These are phyloP conservation scores for Amanita subjunquillea DNA, from an alignment of 768 basidiomycete species.

Conservation along the genomic window DNA sequence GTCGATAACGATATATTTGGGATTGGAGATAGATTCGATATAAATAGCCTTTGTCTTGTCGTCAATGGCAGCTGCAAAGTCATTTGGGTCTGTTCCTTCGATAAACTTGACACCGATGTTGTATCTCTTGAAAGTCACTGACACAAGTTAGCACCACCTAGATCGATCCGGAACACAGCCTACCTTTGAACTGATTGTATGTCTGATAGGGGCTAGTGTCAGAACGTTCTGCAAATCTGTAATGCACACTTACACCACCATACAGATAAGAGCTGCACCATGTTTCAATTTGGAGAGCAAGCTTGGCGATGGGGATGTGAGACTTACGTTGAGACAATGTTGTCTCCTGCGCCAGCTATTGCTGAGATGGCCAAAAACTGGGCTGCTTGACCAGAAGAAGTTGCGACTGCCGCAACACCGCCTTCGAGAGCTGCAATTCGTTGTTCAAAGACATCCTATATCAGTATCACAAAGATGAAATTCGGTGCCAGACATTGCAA, in stretches of 20 bases:
- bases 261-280: slow-evolving; percentile 46
- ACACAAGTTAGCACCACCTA: neutral
- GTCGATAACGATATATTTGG: slow-evolving; percentile 57
- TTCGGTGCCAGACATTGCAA: neutral
- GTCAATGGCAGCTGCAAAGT: slow-evolving; percentile 60
- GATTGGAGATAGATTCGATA: slow-evolving; percentile 75
- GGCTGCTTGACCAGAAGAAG: slow-evolving; percentile 66
- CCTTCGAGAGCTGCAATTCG: slow-evolving; percentile 77
- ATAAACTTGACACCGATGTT: slow-evolving; percentile 62
- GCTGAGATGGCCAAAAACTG: slow-evolving; percentile 64
- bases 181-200: slow-evolving; percentile 64
- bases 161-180: neutral
- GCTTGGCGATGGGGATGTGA: too few relatives aligned
- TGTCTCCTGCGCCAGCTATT: slow-evolving; percentile 58
- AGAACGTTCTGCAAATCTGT: neutral
- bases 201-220: slow-evolving; percentile 26
- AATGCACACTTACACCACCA: slow-evolving; percentile 41
- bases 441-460: slow-evolving; percentile 68
- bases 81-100: slow-evolving; percentile 39
- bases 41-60: slow-evolving; percentile 69
- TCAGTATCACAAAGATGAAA: neutral
- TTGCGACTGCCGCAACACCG: slow-evolving; percentile 65
- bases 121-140: slow-evolving; percentile 59
- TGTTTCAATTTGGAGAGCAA: neutral
- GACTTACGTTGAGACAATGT: slow-evolving; percentile 63